Base-by-base conservation (phyloP, 306 rosid genomes). In the Trifolium pratense region DNA sequence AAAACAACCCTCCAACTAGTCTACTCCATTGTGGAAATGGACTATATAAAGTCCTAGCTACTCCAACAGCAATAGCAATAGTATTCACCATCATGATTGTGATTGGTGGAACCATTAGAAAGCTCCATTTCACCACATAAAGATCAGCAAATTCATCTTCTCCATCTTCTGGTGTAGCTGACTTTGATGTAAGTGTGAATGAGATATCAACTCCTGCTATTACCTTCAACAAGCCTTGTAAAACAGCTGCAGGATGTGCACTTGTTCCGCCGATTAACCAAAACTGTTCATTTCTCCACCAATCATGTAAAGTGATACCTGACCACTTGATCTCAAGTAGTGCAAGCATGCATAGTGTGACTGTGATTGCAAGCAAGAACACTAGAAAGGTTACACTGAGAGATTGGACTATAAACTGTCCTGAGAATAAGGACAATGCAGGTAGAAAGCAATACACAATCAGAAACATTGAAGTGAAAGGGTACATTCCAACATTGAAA, bases 211-310 rank as follows among this genome's bases (percentile, higher is more conserved):
- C 96, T 79, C 96, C 96, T 14, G 97, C 96, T 43, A 91, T 83
- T 45, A 91, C 97, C 81, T 91, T 91, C 78, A 91, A 63, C 53
- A 91, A 60, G 3, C 97, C 97, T 82, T 89, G 97, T 7, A 91
- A 63, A 57, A 91, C 96, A 46, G 97, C 97, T 20, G 91, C 91
- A 14, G 96, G 91, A 56, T 91, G 97, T 2, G 97, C 92, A 73
- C 97, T 91, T 3, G 97, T 91, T 51, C 97, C 97, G 0, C 97
- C 97, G 3, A 91, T 91, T 20, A 91, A 61, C 97, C 97, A 91
- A 74, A 91, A 91, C 64, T 91, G 97, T 23, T 91, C 97, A 23
- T 91, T 91, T 67, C 97, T 71, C 97, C 97, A 91, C 97, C 96
- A 91, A 1, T 91, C 92, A 39, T 91, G 96, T 9, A 91, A 74